A percentile compares a stretch with the other conserved stretches of the same genome.
phyloP scores from a whole-genome alignment of 2,329 filamentous ascomycete genomes.

The Aspergillus aculeatinus region DNA sequence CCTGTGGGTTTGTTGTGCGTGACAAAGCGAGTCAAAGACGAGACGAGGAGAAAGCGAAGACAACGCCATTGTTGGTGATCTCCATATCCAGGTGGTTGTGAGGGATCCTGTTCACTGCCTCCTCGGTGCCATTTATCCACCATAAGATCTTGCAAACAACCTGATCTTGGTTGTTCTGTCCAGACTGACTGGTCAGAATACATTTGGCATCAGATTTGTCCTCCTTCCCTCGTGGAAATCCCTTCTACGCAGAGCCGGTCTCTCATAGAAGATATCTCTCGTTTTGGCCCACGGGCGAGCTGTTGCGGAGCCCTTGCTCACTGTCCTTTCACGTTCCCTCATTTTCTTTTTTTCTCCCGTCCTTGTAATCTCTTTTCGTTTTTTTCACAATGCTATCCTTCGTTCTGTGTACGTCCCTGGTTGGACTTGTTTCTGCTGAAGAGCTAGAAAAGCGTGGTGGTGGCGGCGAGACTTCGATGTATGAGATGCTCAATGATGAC shows the following conservation, averaged over 20 bases:
- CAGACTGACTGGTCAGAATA: not conserved
- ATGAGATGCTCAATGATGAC: constrained; percentile 50
- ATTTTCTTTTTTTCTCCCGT: not conserved
- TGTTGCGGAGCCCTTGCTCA: not conserved
- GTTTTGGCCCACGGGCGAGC: not conserved
- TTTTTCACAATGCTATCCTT: constrained; percentile 22
- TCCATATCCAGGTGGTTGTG: not conserved
- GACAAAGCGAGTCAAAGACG: not conserved
- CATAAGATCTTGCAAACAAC: not conserved
- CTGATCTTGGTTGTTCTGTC: not conserved
- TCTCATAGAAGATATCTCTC: constrained; percentile 25
- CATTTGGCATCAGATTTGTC: not conserved
- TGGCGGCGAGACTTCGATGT: constrained; percentile 19
- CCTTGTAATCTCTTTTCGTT: not conserved
- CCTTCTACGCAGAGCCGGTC: constrained; percentile 30
- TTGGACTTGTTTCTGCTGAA: constrained; percentile 28
- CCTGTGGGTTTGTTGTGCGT: not conserved
- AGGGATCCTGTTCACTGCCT: not conserved
- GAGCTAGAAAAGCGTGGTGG: constrained; percentile 27
- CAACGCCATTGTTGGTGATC: constrained; percentile 14
- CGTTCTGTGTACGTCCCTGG: constrained; percentile 28
- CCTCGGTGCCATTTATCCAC: not conserved
- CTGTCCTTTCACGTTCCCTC: not conserved
- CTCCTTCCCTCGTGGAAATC: constrained; percentile 5
- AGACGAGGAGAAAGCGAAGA: constrained; percentile 2